Percentiles rank a stretch among this genome's conserved stretches.
Conservation (phyloP, 2,329 filamentous ascomycete genomes). For the Aureobasidium sp. region DNA sequence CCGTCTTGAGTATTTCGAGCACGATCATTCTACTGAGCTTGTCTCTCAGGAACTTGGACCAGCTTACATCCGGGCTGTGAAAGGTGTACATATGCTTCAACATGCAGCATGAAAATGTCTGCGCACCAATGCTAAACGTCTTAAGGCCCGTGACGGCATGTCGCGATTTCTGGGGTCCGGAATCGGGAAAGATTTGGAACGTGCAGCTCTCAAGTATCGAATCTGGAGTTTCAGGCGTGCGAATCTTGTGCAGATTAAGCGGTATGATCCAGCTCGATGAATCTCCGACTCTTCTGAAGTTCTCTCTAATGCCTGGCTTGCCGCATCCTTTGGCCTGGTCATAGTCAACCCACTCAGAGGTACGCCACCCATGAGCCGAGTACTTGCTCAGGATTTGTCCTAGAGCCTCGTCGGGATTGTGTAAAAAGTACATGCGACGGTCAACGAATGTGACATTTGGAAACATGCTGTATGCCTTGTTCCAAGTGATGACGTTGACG, state of each 20-base stretch:
- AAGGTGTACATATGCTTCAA: conserved; percentile 8
- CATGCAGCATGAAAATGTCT: conserved; percentile 11
- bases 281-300: conserved; percentile 4
- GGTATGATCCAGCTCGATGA: conserved; percentile 6
- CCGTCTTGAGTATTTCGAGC: conserved; percentile 6
- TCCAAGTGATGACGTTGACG: conserved; percentile 16
- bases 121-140: conserved; percentile 3
- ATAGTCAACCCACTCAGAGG: conserved; percentile 3
- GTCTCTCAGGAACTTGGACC: conserved; percentile 1
- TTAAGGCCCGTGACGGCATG: not conserved
- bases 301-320: conserved; percentile 1
- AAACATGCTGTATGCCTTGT: conserved; percentile 17
- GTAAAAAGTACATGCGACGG: conserved; percentile 6
- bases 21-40: not conserved
- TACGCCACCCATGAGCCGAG: conserved; percentile 1
- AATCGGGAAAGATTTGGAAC: conserved; percentile 6
- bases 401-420: conserved; percentile 2
- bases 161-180: not conserved
- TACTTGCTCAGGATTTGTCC: conserved; percentile 5
- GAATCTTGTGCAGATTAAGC: not conserved
- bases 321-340: not conserved
- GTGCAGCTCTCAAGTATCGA: conserved; percentile 5
- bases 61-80: not conserved
- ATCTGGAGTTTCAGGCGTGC: not conserved
- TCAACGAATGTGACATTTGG: conserved; percentile 12